Evolutionary conservation across 192 early-diverging fungal genomes (phyloP).

Genomic region (Chytriomyces hyalinus): DNA sequence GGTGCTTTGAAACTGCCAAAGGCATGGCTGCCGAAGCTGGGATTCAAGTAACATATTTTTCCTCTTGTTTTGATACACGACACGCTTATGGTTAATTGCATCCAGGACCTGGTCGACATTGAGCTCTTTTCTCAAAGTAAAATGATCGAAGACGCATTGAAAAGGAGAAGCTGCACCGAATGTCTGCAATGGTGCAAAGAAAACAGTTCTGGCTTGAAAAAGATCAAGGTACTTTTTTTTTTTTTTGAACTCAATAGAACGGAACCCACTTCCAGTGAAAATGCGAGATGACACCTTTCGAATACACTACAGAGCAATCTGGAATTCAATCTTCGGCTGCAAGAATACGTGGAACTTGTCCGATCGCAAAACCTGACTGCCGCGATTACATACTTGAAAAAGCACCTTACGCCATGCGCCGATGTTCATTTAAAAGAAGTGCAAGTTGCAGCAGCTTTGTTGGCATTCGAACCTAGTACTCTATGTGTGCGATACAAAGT

Average conservation of each 20-base stretch:
- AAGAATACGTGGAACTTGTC: conserved; percentile 93
- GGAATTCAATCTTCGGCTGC: conserved; percentile 94
- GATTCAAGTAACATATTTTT: conserved; percentile 64
- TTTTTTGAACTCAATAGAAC: not conserved
- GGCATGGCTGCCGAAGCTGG: conserved; percentile 58
- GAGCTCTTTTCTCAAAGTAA: conserved; percentile 86
- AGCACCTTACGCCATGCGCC: conserved; percentile 79
- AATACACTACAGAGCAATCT: conserved; percentile 74
- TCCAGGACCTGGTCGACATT: conserved; percentile 83
- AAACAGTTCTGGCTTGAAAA: conserved; percentile 85
- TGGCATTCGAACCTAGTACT: conserved; percentile 83
- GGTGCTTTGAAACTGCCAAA: conserved; percentile 77
- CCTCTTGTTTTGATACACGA: not conserved
- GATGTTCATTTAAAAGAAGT: conserved; percentile 80
- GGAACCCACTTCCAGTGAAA: not conserved
- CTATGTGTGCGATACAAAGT: conserved; percentile 82
- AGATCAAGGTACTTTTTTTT: conserved; percentile 72
- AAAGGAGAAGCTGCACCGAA: conserved; percentile 79
- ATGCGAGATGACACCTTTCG: not conserved
- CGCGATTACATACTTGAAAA: conserved; percentile 86
- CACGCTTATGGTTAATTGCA: not conserved
- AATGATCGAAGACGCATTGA: conserved; percentile 80
- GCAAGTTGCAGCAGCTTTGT: conserved; percentile 86
- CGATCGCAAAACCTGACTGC: conserved; percentile 65
- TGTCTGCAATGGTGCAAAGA: conserved; percentile 94